Evolutionary conservation across 2,329 filamentous ascomycete genomes (phyloP).

Genomic region (Trichoderma sp.): DNA sequence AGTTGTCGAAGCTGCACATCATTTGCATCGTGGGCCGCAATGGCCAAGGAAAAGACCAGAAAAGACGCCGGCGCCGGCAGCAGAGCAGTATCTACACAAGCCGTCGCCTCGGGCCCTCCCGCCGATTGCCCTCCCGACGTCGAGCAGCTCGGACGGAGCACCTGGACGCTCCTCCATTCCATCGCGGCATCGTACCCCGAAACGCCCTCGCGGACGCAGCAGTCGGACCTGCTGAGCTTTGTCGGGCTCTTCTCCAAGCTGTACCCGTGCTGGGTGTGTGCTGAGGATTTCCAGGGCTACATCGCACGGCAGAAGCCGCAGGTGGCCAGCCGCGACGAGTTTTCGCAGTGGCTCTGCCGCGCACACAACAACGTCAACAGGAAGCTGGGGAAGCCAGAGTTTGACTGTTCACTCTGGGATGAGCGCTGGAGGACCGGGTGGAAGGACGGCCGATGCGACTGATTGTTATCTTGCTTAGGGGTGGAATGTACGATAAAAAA

Average conservation of each 20-base stretch:
- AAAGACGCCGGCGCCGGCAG: conserved; percentile 12
- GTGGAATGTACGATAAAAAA: background rate
- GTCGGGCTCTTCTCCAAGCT: conserved; percentile 76
- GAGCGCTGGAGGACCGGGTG: conserved; percentile 93
- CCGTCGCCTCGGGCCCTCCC: conserved; percentile 39
- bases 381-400: conserved; percentile 85
- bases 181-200: conserved; percentile 85
- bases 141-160: conserved; percentile 76
- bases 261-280: conserved; percentile 95
- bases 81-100: conserved; percentile 23
- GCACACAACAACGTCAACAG: conserved; percentile 84
- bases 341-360: conserved; percentile 79
- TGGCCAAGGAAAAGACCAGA: conserved; percentile 30
- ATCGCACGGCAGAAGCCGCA: conserved; percentile 68
- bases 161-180: conserved; percentile 91
- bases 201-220: conserved; percentile 62
- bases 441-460: conserved; percentile 65
- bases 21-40: conserved; percentile 30
- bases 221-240: conserved; percentile 74
- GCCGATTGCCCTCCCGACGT: conserved; percentile 87
- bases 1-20: conserved; percentile 37
- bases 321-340: conserved; percentile 60
- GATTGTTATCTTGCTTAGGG: background rate
- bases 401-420: conserved; percentile 89
- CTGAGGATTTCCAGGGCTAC: conserved; percentile 84